These are phyloP conservation scores for Apiosordaria backusii DNA, from an alignment of 495 filamentous ascomycete genomes.

Conservation along the genomic window DNA sequence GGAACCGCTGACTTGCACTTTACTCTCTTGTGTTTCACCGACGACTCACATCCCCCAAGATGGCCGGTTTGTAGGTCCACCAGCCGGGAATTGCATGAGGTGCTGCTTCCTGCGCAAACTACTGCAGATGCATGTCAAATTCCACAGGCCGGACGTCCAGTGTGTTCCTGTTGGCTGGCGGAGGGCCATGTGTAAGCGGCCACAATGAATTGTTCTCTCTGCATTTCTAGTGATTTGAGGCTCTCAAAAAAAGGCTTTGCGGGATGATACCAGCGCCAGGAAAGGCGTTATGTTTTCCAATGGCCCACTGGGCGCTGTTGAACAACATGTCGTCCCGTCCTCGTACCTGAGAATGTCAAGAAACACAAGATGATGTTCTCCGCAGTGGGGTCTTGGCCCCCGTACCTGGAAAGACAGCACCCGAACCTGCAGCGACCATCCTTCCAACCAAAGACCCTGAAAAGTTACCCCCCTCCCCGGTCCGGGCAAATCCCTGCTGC, in stretches of 20 bases:
- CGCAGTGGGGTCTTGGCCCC: neutral
- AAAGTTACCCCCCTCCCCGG: neutral
- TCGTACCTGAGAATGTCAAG: neutral
- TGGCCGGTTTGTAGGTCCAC: neutral
- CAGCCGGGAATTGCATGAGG: neutral
- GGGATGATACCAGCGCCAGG: too few species aligned
- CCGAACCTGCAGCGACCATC: neutral
- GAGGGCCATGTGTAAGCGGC: neutral
- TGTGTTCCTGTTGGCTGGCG: neutral
- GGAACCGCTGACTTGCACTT: neutral
- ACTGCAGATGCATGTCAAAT: neutral
- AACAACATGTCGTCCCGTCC: neutral
- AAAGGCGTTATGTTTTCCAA: too few species aligned
- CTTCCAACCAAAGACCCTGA: constrained; percentile 5
- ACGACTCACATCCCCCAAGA: neutral
- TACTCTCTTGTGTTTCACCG: neutral
- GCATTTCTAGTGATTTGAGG: neutral
- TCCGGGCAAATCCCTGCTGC: neutral
- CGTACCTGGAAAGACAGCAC: neutral
- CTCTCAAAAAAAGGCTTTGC: neutral
- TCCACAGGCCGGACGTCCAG: too few species aligned
- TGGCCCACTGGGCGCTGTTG: neutral
- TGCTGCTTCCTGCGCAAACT: neutral
- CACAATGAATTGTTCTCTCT: neutral
- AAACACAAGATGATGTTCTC: neutral